Evolutionary conservation across 1,139 yeast genomes (phyloP), one percentile per base, ranked within the genome.

Genomic region (Starmera stellimalicola): DNA sequence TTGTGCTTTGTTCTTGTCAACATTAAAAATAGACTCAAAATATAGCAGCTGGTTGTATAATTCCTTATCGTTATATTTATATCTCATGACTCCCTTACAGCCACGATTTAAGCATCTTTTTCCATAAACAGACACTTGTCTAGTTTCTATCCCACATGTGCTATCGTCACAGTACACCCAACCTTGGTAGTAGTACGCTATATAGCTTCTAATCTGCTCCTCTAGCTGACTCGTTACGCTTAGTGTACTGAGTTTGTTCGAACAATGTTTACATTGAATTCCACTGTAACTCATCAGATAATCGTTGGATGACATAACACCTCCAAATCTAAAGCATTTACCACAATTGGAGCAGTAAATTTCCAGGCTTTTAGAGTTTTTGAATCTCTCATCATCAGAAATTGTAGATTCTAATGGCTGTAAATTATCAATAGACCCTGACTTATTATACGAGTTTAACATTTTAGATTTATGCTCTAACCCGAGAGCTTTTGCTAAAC

Each of bases 71-170:
- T 76, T 65, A 55, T 84, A 91, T 41, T 70, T 71, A 57, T 77
- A 83, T 37, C 73, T 63, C 87, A 88, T 82, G 16, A 81, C 70
- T 22, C 98, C 98, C 45, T 80, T 78, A 55, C 97, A 91, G 23
- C 62, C 43, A 68, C 69, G 39, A 57, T 56, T 33, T 38, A 87
- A 67, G 59, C 98, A 91, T 45, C 93, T 68, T 47, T 76, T 77
- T 39, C 96, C 97, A 50, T 84, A 87, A 3, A 88, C 96, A 11
- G 91, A 77, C 17, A 91, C 70, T 51, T 88, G 95, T 41, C 96
- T 69, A 0, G 97, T 88, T 16, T 70, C 67, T 35, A 73, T 65
- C 7, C 83, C 87, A 63, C 99, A 93, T 1, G 93, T 73, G 3
- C 75, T 56, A 47, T 88, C 96, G 52, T 82, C 93, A 59, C 99